Base-by-base conservation (phyloP, 768 basidiomycete genomes). In the Podaxis sp. region DNA sequence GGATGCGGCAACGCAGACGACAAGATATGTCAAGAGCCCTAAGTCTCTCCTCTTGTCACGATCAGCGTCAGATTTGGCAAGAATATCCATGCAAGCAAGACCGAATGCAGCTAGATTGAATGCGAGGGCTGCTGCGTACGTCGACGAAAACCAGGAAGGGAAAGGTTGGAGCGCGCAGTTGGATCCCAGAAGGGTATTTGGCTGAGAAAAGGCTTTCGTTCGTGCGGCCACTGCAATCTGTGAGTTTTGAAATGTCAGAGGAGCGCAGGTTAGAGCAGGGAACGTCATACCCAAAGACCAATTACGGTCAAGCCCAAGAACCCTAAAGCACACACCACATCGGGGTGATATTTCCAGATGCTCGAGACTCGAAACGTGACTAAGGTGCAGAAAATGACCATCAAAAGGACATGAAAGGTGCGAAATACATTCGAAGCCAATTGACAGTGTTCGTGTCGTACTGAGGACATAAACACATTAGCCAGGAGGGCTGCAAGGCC, bases 181-280 rank as follows among this genome's bases (percentile, higher is more conserved):
- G 19, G 73, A 73, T 17, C 73, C 74, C 38, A 75, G 73, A 12
- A 73, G 70, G 2, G 71, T 68, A 38, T 66, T 59, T 19, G 70
- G 68, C 4, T 72, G 71, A 0, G 64, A 64, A 12, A 70, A 64
- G 3, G 72, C 71, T 24, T 61, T 69, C 33, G 73, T 71, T 40
- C 73, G 73, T 38, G 72, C 69, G 4, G 70, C 74, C 12, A 75
- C 73, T 8, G 74, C 72, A 42, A 75, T 69, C 77, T 77, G 55
- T 2, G 26, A 2, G 22, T 24, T 15, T 12, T 52, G 38, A 51
- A 52, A 52, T 57, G 12, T 49, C 33, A 42, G n/a, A 33, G 15
- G 44, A 17, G 4, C 17, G 33, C 44, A 15, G 28, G 12, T 22
- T 38, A 30, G 24, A 48, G 26, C n/a, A 24, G 22, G 1, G 6